Evolutionary conservation across 257 asterid genomes (phyloP).

Genomic region (Salvia hispanica): DNA sequence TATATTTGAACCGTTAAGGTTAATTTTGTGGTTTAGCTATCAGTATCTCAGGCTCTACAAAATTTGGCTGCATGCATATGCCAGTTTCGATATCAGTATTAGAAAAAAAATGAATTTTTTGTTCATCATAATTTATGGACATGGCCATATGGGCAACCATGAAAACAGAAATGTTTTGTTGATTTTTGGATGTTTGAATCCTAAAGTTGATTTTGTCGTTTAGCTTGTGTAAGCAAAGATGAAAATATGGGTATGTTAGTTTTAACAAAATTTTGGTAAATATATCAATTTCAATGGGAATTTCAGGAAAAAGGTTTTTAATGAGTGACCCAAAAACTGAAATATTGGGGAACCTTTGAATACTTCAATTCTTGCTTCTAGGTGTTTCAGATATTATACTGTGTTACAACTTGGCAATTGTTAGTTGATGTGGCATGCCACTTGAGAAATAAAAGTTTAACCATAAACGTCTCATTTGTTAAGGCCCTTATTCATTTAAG

Average conservation of each 20-base stretch:
- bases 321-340: not conserved
- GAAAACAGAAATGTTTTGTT: too few relatives aligned
- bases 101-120: too few relatives aligned
- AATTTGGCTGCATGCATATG: not conserved
- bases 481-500: not conserved
- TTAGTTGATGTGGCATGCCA: not conserved
- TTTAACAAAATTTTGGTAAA: not conserved
- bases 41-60: not conserved
- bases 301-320: not conserved
- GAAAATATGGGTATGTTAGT: not conserved
- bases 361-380: not conserved
- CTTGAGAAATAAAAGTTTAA: not conserved
- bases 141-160: not conserved
- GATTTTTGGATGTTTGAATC: not conserved
- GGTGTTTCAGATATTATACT: not conserved
- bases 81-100: too few relatives aligned
- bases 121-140: too few relatives aligned
- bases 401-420: not conserved
- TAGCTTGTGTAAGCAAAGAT: not conserved
- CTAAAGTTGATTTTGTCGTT: too few relatives aligned
- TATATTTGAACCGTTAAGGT: not conserved
- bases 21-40: not conserved
- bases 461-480: not conserved
- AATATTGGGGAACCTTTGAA: not conserved
- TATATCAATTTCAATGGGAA: not conserved